Evolutionary conservation across 257 asterid genomes (phyloP).

Genomic region (Ehretia macrophylla): DNA sequence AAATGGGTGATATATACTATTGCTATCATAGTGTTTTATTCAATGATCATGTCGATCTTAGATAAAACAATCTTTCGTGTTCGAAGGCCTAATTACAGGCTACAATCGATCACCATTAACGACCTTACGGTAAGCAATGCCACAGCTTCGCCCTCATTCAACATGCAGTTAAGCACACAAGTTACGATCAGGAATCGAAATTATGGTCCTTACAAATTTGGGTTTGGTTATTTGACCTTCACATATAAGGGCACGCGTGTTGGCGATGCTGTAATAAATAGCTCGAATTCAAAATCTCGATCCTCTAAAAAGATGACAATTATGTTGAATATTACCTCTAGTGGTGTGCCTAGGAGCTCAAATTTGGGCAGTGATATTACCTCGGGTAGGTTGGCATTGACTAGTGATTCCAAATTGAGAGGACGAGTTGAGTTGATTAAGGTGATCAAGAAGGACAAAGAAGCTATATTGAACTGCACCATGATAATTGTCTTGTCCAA

Average conservation of each 20-base stretch:
- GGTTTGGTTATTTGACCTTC: slow-evolving; percentile 9
- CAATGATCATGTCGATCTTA: background rate
- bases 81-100: background rate
- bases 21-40: background rate
- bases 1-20: too few relatives aligned
- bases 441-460: slow-evolving; percentile 20
- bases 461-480: slow-evolving; percentile 18
- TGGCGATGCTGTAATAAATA: background rate
- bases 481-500: slow-evolving; percentile 16
- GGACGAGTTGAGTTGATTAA: slow-evolving; percentile 29
- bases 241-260: slow-evolving; percentile 5
- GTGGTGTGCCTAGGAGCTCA: background rate
- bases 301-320: slow-evolving; percentile 4
- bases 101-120: slow-evolving; percentile 4
- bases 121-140: background rate
- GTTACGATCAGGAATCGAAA: slow-evolving; percentile 2
- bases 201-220: slow-evolving; percentile 7
- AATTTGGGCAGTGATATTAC: slow-evolving; percentile 8
- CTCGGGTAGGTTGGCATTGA: background rate
- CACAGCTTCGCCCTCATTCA: background rate
- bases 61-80: background rate
- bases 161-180: background rate
- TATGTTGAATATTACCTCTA: slow-evolving; percentile 3
- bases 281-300: background rate
- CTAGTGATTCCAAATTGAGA: background rate